phyloP scores from a whole-genome alignment of 2,329 filamentous ascomycete genomes.

The Fusarium sp. region DNA sequence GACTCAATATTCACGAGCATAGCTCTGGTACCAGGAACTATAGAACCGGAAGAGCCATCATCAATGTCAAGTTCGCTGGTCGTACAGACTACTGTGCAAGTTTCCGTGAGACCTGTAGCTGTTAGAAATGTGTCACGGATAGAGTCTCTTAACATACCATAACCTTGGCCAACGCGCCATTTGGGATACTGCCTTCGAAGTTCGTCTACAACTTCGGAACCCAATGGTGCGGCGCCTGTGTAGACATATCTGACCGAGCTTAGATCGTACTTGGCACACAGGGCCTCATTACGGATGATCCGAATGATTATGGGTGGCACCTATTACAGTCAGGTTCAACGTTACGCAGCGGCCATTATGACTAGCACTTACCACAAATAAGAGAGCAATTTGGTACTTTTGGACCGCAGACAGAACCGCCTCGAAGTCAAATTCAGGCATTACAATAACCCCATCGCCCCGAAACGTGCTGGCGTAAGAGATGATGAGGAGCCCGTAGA shows the following conservation, averaged over 20 bases:
- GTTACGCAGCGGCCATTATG: background rate
- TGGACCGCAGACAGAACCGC: constrained; percentile 59
- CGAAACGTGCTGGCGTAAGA: constrained; percentile 66
- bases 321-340: background rate
- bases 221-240: background rate
- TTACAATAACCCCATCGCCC: constrained; percentile 78
- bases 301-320: background rate
- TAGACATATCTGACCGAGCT: background rate
- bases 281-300: background rate
- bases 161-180: background rate
- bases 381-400: background rate
- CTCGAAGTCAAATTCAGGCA: constrained; percentile 80
- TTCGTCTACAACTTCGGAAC: background rate
- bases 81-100: constrained; percentile 75
- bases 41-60: constrained; percentile 77
- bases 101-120: constrained; percentile 72
- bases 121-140: background rate
- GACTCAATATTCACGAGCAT: constrained; percentile 74
- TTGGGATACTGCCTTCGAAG: background rate
- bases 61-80: constrained; percentile 73
- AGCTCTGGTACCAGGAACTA: constrained; percentile 73
- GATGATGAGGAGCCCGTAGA: constrained; percentile 82
- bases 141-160: background rate
- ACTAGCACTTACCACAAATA: background rate
- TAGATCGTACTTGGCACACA: background rate